These are phyloP conservation scores for Clarireedia hainanense DNA, from an alignment of 2,329 filamentous ascomycete genomes.

Conservation along the genomic window DNA sequence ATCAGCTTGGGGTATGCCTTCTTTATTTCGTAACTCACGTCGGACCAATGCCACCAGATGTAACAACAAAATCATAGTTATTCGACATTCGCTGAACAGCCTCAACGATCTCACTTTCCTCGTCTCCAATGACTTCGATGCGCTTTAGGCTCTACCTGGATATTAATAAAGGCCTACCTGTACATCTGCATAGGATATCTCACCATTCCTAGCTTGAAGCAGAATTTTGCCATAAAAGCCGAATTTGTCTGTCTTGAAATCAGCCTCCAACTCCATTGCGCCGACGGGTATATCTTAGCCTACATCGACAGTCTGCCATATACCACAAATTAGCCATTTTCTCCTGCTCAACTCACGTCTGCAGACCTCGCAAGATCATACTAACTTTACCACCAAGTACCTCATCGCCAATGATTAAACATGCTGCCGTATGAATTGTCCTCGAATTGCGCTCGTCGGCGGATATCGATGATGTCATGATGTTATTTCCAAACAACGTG, in stretches of 20 bases:
- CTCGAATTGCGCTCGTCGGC: constrained; percentile 50
- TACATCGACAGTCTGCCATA: constrained; percentile 32
- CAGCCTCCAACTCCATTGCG: constrained; percentile 9
- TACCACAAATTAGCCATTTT: constrained; percentile 25
- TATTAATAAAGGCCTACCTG: constrained; percentile 41
- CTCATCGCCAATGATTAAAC: constrained; percentile 94
- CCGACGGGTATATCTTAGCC: constrained; percentile 1
- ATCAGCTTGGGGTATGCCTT: not conserved
- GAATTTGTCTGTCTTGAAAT: constrained; percentile 49
- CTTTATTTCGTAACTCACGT: constrained; percentile 45
- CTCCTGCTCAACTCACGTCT: not conserved
- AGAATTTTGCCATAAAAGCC: constrained; percentile 56
- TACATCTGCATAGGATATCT: constrained; percentile 45
- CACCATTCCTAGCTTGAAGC: constrained; percentile 54
- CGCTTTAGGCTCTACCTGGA: constrained; percentile 59
- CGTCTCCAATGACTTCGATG: constrained; percentile 89
- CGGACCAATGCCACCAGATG: constrained; percentile 89
- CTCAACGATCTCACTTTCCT: constrained; percentile 84
- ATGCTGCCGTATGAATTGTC: constrained; percentile 81
- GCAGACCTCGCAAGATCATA: constrained; percentile 20
- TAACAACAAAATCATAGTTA: constrained; percentile 90
- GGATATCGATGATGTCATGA: constrained; percentile 41
- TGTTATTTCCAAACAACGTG: constrained; percentile 16
- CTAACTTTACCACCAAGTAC: constrained; percentile 85
- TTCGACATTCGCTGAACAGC: constrained; percentile 75